Percentiles rank a stretch among this genome's conserved stretches.
Evolutionary conservation across 768 basidiomycete genomes (phyloP).

Genomic region (Cystoderma amianthinum): DNA sequence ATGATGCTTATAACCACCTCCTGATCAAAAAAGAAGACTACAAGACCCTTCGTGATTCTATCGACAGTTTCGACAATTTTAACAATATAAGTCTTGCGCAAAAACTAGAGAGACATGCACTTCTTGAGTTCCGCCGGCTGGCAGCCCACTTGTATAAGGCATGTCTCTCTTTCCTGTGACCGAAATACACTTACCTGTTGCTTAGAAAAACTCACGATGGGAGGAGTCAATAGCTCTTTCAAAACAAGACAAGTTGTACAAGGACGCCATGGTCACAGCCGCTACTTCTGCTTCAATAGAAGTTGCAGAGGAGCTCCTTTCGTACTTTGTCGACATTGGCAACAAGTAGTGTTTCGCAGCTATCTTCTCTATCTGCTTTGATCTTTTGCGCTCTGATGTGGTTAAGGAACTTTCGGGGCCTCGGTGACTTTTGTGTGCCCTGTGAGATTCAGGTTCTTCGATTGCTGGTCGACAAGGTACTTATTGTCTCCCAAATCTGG

Average conservation of each 20-base stretch:
- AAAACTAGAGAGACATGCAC: constrained; percentile 81
- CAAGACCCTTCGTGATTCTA: constrained; percentile 94
- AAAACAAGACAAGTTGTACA: constrained; percentile 96
- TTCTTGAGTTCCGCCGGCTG: constrained; percentile 91
- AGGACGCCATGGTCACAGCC: constrained; percentile 92
- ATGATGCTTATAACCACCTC: constrained; percentile 97
- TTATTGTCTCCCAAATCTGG: too few species aligned
- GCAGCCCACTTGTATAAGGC: constrained; percentile 97
- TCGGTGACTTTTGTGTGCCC: constrained; percentile 98
- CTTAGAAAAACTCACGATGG: constrained; percentile 90
- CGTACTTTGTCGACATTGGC: constrained; percentile 97
- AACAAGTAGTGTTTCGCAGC: constrained; percentile 98
- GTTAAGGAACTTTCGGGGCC: constrained; percentile 96
- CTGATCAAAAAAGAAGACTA: constrained; percentile 99
- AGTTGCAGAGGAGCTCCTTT: constrained; percentile 89
- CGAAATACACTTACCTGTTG: neutral
- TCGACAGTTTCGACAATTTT: constrained; percentile 98
- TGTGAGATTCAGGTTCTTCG: constrained; percentile 87
- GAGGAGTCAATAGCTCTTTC: constrained; percentile 94
- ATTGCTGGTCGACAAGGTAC: constrained; percentile 72
- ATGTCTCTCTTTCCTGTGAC: constrained; percentile 6
- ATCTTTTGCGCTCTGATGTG: constrained; percentile 87
- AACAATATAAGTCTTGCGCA: constrained; percentile 84
- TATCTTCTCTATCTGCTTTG: constrained; percentile 87
- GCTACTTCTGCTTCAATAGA: constrained; percentile 79